Conservation (phyloP, 495 filamentous ascomycete species). For the Hyaloscypha variabilis region DNA sequence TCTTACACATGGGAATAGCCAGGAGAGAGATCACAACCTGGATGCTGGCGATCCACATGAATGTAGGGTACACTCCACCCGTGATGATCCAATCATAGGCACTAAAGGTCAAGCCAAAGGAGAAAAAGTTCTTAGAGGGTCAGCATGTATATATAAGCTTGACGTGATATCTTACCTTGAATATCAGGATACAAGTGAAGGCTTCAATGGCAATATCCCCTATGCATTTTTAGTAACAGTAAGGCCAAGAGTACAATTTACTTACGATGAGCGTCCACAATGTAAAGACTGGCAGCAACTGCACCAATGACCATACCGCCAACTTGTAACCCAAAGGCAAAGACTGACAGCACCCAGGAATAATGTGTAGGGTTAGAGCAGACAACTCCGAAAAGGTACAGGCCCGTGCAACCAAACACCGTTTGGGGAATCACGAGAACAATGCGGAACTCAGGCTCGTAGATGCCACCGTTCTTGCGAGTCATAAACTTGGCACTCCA, state of each 20-base stretch:
- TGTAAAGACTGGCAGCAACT: conserved; percentile 77
- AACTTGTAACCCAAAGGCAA: conserved; percentile 78
- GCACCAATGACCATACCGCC: conserved; percentile 91
- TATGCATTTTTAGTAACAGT: conserved; percentile 35
- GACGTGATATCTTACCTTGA: conserved; percentile 54
- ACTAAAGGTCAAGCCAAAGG: conserved; percentile 79
- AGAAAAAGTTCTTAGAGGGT: conserved; percentile 69
- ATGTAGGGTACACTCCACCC: conserved; percentile 60
- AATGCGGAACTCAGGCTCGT: conserved; percentile 91
- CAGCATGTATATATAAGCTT: not conserved
- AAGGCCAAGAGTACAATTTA: conserved; percentile 17
- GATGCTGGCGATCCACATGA: conserved; percentile 72
- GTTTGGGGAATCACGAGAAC: conserved; percentile 80
- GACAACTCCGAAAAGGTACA: conserved; percentile 83
- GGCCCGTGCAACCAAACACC: conserved; percentile 73
- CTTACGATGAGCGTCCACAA: conserved; percentile 91
- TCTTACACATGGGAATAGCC: conserved; percentile 80
- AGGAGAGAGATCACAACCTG: conserved; percentile 75
- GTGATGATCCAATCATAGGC: conserved; percentile 79
- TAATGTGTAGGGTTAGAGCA: conserved; percentile 60
- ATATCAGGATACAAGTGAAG: conserved; percentile 87
- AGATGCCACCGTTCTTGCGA: conserved; percentile 73
- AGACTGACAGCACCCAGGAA: conserved; percentile 70
- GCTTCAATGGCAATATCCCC: conserved; percentile 85
- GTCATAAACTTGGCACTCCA: conserved; percentile 72